Evolutionary conservation across 805 yeast genomes (phyloP).

Genomic region (Saturnispora serradocipensis): DNA sequence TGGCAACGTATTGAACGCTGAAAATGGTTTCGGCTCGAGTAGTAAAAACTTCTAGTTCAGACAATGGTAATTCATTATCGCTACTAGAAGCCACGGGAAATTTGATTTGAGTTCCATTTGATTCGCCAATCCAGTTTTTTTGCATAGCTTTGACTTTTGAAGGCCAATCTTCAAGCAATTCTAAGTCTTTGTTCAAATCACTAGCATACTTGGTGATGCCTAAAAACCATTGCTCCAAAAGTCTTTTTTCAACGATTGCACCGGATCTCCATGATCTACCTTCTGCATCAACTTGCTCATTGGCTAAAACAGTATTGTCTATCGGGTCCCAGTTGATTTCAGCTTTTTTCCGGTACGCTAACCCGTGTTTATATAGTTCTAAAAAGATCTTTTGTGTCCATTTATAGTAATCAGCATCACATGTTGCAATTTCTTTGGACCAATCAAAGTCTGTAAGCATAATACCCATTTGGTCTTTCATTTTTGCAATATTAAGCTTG

Average conservation of each 20-base stretch:
- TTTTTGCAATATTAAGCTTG: conserved; percentile 60
- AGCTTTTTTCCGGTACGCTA: conserved; percentile 80
- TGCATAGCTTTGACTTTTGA: conserved; percentile 85
- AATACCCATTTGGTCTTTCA: conserved; percentile 71
- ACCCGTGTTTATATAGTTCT: conserved; percentile 59
- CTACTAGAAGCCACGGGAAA: conserved; percentile 31
- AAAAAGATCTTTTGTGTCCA: conserved; percentile 88
- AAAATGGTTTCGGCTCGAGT: conserved; percentile 85
- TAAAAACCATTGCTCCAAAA: conserved; percentile 87
- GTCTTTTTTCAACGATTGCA: conserved; percentile 77
- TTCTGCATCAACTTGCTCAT: conserved; percentile 87
- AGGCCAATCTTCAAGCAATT: conserved; percentile 69
- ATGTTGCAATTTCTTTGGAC: conserved; percentile 84
- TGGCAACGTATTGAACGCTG: conserved; percentile 74
- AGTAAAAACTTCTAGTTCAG: conserved; percentile 53
- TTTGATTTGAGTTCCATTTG: conserved; percentile 63
- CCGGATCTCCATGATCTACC: conserved; percentile 98
- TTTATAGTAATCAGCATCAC: conserved; percentile 78
- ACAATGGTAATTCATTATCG: conserved; percentile 11
- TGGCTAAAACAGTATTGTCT: conserved; percentile 89
- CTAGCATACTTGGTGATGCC: conserved; percentile 79
- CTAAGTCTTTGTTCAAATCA: conserved; percentile 56
- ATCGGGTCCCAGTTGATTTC: conserved; percentile 98
- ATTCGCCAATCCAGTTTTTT: conserved; percentile 86
- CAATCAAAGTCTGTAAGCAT: conserved; percentile 90